Percentiles rank a stretch among this genome's conserved stretches.
These are phyloP conservation scores for Cardamine occulta DNA, from an alignment of 345 rosid species.

Conservation along the genomic window DNA sequence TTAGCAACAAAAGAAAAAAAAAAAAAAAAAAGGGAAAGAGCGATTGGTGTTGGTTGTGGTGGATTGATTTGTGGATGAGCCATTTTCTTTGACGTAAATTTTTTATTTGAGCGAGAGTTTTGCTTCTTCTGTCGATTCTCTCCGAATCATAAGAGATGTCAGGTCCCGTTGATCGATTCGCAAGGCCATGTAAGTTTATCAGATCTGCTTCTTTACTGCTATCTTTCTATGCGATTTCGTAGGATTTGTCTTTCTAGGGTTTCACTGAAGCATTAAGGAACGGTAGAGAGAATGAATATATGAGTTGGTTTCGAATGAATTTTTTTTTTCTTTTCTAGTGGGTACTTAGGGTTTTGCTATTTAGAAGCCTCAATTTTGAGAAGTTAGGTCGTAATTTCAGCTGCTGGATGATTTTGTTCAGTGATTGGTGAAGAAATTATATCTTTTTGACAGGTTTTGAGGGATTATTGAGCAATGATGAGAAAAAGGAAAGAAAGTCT, in stretches of 20 bases:
- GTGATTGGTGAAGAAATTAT: constrained; percentile 5
- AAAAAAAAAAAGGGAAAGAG: not conserved
- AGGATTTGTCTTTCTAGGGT: constrained; percentile 36
- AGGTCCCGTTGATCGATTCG: constrained; percentile 94
- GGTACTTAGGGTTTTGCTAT: constrained; percentile 7
- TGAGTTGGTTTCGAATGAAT: not conserved
- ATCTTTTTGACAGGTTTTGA: constrained; percentile 71
- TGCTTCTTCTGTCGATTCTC: constrained; percentile 26
- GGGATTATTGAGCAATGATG: constrained; percentile 87
- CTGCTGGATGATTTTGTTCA: not conserved
- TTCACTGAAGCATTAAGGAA: constrained; percentile 17
- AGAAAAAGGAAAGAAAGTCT: constrained; percentile 87
- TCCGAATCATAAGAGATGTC: constrained; percentile 84
- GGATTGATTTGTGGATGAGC: constrained; percentile 41
- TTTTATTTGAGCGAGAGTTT: constrained; percentile 23
- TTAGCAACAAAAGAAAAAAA: not conserved
- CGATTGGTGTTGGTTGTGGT: constrained; percentile 26
- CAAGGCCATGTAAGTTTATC: constrained; percentile 82
- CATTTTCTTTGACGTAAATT: not conserved
- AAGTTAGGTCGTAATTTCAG: constrained; percentile 2
- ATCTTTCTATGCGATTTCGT: not conserved
- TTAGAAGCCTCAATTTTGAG: not conserved
- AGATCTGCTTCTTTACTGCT: constrained; percentile 6
- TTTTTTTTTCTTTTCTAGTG: constrained; percentile 17
- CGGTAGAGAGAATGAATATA: not conserved